Evolutionary conservation across 805 yeast genomes (phyloP).

Genomic region (Starmerella asiatica): DNA sequence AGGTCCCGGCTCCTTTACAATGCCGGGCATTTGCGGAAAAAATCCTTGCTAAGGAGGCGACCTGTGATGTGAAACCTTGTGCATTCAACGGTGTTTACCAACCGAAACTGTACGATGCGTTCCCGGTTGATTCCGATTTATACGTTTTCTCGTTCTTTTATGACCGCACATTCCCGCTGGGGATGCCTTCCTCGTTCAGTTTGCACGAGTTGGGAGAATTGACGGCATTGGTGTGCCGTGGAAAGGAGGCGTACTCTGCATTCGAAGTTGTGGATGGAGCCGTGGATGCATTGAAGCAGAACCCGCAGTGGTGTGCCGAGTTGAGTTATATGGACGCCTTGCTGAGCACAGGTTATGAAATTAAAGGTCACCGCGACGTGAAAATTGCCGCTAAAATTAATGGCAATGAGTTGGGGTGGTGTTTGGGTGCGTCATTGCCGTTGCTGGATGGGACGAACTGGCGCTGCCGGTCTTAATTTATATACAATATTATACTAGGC

Average conservation of each 20-base stretch:
- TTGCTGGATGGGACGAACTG: conserved; percentile 44
- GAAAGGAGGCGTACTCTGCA: conserved; percentile 61
- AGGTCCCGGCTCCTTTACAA: conserved; percentile 55
- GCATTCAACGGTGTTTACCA: conserved; percentile 96
- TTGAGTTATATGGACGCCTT: conserved; percentile 79
- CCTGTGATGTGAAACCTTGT: conserved; percentile 68
- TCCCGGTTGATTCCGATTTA: conserved; percentile 60
- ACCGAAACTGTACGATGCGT: conserved; percentile 73
- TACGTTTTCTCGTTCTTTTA: conserved; percentile 88
- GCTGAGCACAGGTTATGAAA: conserved; percentile 92
- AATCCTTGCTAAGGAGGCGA: conserved; percentile 68
- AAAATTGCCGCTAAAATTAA: conserved; percentile 84
- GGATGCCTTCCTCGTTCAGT: conserved; percentile 85
- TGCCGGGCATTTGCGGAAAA: conserved; percentile 77
- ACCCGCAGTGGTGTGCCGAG: conserved; percentile 93
- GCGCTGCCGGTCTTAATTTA: conserved; percentile 40
- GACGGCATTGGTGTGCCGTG: conserved; percentile 74
- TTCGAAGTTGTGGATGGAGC: conserved; percentile 57
- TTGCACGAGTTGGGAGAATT: conserved; percentile 71
- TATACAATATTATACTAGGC: too few relatives aligned
- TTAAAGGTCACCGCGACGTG: conserved; percentile 78
- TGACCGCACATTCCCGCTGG: conserved; percentile 86
- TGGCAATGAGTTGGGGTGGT: conserved; percentile 93
- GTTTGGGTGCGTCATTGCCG: conserved; percentile 94
- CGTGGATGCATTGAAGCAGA: conserved; percentile 48